Evolutionary conservation across 306 rosid species (phyloP).

Genomic region (Lathyrus tuberosus): DNA sequence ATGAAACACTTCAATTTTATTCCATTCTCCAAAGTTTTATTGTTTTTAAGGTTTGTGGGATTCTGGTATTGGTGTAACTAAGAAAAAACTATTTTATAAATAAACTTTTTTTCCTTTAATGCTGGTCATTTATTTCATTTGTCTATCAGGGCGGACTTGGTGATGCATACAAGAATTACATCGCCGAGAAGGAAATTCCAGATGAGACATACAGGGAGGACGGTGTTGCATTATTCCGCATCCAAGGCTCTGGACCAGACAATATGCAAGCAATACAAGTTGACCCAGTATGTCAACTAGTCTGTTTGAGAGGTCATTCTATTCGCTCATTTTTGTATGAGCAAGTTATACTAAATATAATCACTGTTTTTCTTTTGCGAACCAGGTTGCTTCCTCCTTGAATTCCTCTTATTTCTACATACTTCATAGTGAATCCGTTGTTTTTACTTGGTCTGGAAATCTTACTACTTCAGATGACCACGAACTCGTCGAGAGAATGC

Average conservation of each 20-base stretch:
- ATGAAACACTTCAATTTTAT: slow-evolving; percentile 80
- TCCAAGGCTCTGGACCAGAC: slow-evolving; percentile 95
- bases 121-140: slow-evolving; percentile 36
- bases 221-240: slow-evolving; percentile 84
- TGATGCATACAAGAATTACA: slow-evolving; percentile 75
- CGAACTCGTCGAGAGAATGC: slow-evolving; percentile 84
- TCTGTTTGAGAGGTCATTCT: slow-evolving; percentile 26
- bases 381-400: slow-evolving; percentile 89
- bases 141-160: slow-evolving; percentile 87
- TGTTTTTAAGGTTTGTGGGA: slow-evolving; percentile 75
- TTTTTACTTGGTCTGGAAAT: slow-evolving; percentile 87
- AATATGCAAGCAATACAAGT: slow-evolving; percentile 99
- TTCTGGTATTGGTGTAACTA: slow-evolving; percentile 22
- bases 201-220: slow-evolving; percentile 85
- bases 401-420: slow-evolving; percentile 88
- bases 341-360: slow-evolving; percentile 22
- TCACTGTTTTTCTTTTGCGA: slow-evolving; percentile 26
- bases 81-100: slow-evolving; percentile 9
- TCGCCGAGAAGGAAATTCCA: slow-evolving; percentile 67
- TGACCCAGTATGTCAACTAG: slow-evolving; percentile 59
- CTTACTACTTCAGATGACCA: slow-evolving; percentile 71
- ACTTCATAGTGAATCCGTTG: slow-evolving; percentile 66
- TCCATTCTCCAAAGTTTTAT: slow-evolving; percentile 84
- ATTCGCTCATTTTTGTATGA: slow-evolving; percentile 15
- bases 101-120: slow-evolving; percentile 32